Evolutionary conservation across 192 early-diverging fungal genomes (phyloP).

Genomic region (Pilaira anomala): DNA sequence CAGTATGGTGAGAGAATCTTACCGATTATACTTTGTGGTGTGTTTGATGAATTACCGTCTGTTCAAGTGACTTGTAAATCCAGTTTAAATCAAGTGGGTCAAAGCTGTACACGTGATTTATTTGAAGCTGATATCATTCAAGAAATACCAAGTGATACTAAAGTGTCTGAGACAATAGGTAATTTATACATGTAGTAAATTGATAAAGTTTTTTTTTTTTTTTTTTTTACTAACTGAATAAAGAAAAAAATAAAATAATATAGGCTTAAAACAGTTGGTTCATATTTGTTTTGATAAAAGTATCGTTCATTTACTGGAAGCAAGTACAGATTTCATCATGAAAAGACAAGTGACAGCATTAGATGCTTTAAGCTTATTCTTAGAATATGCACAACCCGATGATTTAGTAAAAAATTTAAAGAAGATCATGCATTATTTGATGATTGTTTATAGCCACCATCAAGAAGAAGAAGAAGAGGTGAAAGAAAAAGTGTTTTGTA

Average conservation of each 20-base stretch:
- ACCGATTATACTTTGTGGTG: constrained; percentile 17
- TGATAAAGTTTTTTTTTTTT: not conserved
- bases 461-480: not conserved
- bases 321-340: constrained; percentile 11
- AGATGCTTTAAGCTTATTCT: not conserved
- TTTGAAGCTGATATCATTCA: constrained; percentile 9
- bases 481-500: not conserved
- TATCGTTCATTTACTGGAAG: constrained; percentile 1
- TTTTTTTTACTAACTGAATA: not conserved
- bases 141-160: not conserved
- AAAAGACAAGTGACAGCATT: not conserved
- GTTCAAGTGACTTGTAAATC: constrained; percentile 1
- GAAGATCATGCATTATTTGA: constrained; percentile 5
- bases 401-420: constrained; percentile 3
- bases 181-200: too few species aligned
- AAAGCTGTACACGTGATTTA: constrained; percentile 10
- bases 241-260: too few species aligned
- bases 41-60: constrained; percentile 5
- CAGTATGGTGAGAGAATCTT: constrained; percentile 10
- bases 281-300: constrained; percentile 19
- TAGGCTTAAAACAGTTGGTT: constrained; percentile 19
- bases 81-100: constrained; percentile 1
- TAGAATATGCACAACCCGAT: constrained; percentile 2
- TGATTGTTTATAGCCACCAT: not conserved
- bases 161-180: constrained; percentile 3